Conservation (phyloP, 345 rosid genomes). For the Rhodamnia rubescens region DNA sequence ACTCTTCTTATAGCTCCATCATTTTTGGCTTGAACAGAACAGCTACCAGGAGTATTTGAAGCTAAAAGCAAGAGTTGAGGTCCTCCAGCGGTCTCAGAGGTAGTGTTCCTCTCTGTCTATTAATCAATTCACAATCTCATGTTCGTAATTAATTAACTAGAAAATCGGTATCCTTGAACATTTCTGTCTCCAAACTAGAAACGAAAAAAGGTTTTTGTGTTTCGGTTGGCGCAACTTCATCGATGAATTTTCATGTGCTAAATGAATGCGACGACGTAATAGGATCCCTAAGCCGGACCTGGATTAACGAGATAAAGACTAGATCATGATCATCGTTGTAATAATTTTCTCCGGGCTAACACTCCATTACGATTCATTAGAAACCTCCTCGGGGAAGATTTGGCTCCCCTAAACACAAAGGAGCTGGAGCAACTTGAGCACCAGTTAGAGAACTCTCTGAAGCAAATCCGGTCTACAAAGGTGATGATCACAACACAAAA, state of each 20-base stretch:
- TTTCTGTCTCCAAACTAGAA: neutral
- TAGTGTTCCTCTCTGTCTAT: neutral
- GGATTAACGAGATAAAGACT: neutral
- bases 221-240: neutral
- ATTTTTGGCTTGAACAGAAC: slow-evolving; percentile 10
- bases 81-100: slow-evolving; percentile 49
- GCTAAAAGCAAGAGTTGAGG: slow-evolving; percentile 39
- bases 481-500: slow-evolving; percentile 9
- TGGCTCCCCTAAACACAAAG: slow-evolving; percentile 47
- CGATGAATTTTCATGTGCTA: neutral
- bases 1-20: neutral
- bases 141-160: neutral
- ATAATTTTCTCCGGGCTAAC: neutral
- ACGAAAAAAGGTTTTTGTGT: neutral
- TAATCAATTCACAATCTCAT: neutral
- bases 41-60: slow-evolving; percentile 49
- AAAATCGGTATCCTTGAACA: neutral
- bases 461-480: slow-evolving; percentile 70
- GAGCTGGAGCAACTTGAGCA: slow-evolving; percentile 77
- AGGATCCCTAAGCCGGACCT: neutral
- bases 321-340: neutral
- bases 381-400: slow-evolving; percentile 82
- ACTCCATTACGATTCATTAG: slow-evolving; percentile 13
- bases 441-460: slow-evolving; percentile 63
- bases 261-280: neutral